Evolutionary conservation across 495 filamentous ascomycete genomes (phyloP).

Genomic region (Oidiodendron maius): DNA sequence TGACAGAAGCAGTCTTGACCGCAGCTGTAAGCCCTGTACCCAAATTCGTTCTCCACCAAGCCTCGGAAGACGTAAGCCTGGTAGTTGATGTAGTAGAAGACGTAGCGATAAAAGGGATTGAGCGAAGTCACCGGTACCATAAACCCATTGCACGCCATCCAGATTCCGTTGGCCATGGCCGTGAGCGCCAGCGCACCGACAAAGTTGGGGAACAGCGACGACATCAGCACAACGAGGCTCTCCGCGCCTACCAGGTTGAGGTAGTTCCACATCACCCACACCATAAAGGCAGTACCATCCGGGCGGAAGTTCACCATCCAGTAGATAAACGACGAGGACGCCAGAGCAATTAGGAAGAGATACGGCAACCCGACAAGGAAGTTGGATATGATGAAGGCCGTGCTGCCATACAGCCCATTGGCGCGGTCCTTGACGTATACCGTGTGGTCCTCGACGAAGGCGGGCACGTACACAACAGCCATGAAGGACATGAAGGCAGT

Average conservation of each 20-base stretch:
- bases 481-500: slow-evolving; percentile 85
- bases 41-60: slow-evolving; percentile 84
- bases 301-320: slow-evolving; percentile 75
- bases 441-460: slow-evolving; percentile 68
- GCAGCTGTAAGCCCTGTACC: slow-evolving; percentile 52
- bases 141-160: slow-evolving; percentile 79
- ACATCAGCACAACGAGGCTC: slow-evolving; percentile 67
- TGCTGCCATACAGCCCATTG: slow-evolving; percentile 70
- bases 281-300: slow-evolving; percentile 58
- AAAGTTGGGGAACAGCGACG: slow-evolving; percentile 65
- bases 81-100: slow-evolving; percentile 66
- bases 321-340: slow-evolving; percentile 69
- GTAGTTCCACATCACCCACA: slow-evolving; percentile 78
- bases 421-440: slow-evolving; percentile 67
- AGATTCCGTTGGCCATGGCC: slow-evolving; percentile 75
- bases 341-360: slow-evolving; percentile 59
- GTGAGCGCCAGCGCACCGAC: slow-evolving; percentile 67
- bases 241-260: slow-evolving; percentile 74
- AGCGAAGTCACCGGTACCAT: slow-evolving; percentile 49
- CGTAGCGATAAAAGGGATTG: slow-evolving; percentile 76
- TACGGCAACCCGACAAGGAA: slow-evolving; percentile 75
- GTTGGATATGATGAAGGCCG: slow-evolving; percentile 65
- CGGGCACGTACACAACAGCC: slow-evolving; percentile 75
- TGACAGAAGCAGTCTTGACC: slow-evolving; percentile 53
- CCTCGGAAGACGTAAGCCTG: slow-evolving; percentile 75